These are phyloP conservation scores for Ascochyta fabae DNA, from an alignment of 2,329 filamentous ascomycete genomes.

Conservation along the genomic window DNA sequence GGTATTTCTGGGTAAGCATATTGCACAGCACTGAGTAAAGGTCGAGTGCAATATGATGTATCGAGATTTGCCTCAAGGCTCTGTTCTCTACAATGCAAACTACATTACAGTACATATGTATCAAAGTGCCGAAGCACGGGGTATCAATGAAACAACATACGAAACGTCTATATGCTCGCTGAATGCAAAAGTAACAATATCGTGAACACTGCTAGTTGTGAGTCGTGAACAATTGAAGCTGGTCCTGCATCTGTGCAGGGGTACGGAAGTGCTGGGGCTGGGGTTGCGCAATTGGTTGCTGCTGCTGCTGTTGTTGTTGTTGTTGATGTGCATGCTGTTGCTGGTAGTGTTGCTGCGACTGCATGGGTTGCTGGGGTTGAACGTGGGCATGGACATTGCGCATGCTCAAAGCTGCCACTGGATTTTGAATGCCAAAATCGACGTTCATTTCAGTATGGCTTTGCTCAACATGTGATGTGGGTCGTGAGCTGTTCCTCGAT, in stretches of 20 bases:
- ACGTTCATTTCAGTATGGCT: constrained; percentile 27
- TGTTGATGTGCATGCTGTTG: constrained; percentile 19
- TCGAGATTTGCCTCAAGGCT: not conserved
- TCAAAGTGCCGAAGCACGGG: constrained; percentile 26
- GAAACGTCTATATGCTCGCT: constrained; percentile 27
- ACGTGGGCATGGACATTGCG: constrained; percentile 19
- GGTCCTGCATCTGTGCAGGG: constrained; percentile 31
- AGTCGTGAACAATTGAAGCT: constrained; percentile 32
- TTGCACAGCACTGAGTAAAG: no score
- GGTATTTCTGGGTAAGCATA: no score
- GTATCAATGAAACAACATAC: constrained; percentile 28
- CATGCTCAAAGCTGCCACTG: constrained; percentile 28
- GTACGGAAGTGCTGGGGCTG: constrained; percentile 27
- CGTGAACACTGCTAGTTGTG: constrained; percentile 21
- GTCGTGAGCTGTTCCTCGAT: constrained; percentile 34
- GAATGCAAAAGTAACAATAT: constrained; percentile 9
- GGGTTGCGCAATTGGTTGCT: constrained; percentile 32
- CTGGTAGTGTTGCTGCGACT: constrained; percentile 24
- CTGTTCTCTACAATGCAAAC: constrained; percentile 6
- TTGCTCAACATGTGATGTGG: constrained; percentile 33
- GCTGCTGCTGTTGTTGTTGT: constrained; percentile 30
- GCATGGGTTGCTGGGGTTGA: constrained; percentile 23
- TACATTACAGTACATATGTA: constrained; percentile 27
- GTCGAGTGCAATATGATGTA: no score
- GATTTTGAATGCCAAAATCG: constrained; percentile 33